Base-by-base conservation (phyloP, 2,329 filamentous ascomycete species). In the Nothopassalora personata region DNA sequence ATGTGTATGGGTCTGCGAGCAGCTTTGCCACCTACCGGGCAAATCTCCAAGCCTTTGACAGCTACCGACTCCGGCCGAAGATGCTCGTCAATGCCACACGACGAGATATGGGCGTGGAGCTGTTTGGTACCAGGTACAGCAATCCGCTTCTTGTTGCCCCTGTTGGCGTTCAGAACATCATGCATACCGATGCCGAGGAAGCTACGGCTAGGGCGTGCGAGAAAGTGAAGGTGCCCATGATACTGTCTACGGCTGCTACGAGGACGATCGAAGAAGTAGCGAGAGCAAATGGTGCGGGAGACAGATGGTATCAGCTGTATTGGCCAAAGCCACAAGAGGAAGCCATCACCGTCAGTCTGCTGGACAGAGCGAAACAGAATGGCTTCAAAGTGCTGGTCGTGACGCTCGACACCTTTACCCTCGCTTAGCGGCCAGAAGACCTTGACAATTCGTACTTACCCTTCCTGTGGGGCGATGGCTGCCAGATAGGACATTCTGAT, bases 331-430 rank as follows among this genome's bases (percentile, higher is more conserved):
- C 86, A 62, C 82, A 86, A 60, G 80, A 82, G 56, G 75, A 79
- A 33, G 81, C 85, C 3, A 77, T 91, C 60, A 90, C 87, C 0
- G 75, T 80, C 0, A 87, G 83, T 2, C 74, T 91, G 9, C 76
- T 91, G 6, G 70, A 73, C 1, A 80, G 87, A 0, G 88, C 87
- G 0, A 84, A 83, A 66, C 76, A 74, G 0, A 80, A 77, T 33
- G 87, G 87, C 0, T 91, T 80, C 73, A 80, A 79, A 34, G 86
- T 85, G 0, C 77, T 91, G 0, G 82, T 91, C 6, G 85, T 91
- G 0, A 91, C 89, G 0, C 77, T 90, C 0, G 88, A 91, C 71
- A 90, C 87, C 0, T 89, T 84, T 73, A 80, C 80, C 11, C 77
- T 91, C 34, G 82, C 81, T 0, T 91, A 87, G 87, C 79, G 88